Percentiles rank a stretch among this genome's conserved stretches.
These are phyloP conservation scores for Syncephalastrum racemosum DNA, from an alignment of 371 early-diverging fungal species.

Conservation along the genomic window DNA sequence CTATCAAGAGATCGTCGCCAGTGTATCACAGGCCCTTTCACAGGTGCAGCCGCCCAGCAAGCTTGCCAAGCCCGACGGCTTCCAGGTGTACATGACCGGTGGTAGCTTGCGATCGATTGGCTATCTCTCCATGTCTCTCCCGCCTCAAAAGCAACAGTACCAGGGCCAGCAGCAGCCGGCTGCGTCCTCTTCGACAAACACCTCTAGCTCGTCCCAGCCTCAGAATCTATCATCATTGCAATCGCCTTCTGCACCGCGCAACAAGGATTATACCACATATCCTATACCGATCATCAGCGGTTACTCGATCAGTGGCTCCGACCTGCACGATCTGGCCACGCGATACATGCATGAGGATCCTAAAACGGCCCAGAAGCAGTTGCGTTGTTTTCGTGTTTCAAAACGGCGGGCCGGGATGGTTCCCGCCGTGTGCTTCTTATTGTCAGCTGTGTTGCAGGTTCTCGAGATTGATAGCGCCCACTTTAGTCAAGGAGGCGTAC, in stretches of 20 bases:
- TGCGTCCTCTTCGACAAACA: constrained; percentile 1
- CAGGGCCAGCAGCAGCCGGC: background rate
- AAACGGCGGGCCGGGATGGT: constrained; percentile 61
- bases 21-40: constrained; percentile 22
- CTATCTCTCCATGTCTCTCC: constrained; percentile 51
- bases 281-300: constrained; percentile 67
- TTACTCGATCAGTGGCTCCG: constrained; percentile 43
- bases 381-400: constrained; percentile 55
- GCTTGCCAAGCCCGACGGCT: constrained; percentile 38
- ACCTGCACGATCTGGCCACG: constrained; percentile 36
- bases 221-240: constrained; percentile 4
- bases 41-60: constrained; percentile 36
- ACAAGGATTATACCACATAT: constrained; percentile 29
- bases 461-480: constrained; percentile 44
- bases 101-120: constrained; percentile 65
- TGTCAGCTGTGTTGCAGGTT: constrained; percentile 53
- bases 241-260: constrained; percentile 1
- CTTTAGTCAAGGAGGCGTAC: constrained; percentile 67
- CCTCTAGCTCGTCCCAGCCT: constrained; percentile 6
- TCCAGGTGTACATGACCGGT: constrained; percentile 57
- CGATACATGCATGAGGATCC: constrained; percentile 32
- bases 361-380: constrained; percentile 26
- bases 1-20: constrained; percentile 39
- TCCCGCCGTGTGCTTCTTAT: constrained; percentile 60
- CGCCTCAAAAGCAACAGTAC: constrained; percentile 15